These are phyloP conservation scores for Trametes cinnabarina DNA, from an alignment of 768 basidiomycete genomes.

Conservation along the genomic window DNA sequence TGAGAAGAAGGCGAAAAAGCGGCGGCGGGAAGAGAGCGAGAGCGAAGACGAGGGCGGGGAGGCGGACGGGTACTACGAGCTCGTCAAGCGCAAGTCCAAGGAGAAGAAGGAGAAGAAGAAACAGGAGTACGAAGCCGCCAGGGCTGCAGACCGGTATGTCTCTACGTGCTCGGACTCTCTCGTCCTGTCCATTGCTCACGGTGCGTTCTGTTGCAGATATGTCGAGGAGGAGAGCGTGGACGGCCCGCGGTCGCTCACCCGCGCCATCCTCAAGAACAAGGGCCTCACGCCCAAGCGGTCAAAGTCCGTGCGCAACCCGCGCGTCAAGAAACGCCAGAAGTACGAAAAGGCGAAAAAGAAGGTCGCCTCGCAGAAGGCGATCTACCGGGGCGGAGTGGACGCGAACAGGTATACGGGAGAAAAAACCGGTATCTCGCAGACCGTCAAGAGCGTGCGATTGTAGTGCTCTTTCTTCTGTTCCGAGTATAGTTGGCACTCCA, in stretches of 20 bases:
- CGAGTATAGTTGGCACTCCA: no score
- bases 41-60: slow-evolving; percentile 43
- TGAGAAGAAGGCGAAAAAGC: slow-evolving; percentile 30
- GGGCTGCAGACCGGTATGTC: slow-evolving; percentile 56
- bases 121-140: slow-evolving; percentile 69
- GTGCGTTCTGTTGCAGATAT: no score
- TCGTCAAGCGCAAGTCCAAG: slow-evolving; percentile 73
- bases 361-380: slow-evolving; percentile 81
- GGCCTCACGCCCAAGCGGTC: slow-evolving; percentile 89
- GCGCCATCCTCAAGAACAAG: slow-evolving; percentile 90
- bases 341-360: slow-evolving; percentile 97
- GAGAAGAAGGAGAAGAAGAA: slow-evolving; percentile 79
- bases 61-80: slow-evolving; percentile 84
- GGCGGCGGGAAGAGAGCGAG: slow-evolving; percentile 37
- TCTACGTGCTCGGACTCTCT: no score
- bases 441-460: slow-evolving; percentile 82
- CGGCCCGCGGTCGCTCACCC: slow-evolving; percentile 86
- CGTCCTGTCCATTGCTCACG: no score
- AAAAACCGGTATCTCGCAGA: slow-evolving; percentile 87
- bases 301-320: slow-evolving; percentile 91
- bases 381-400: slow-evolving; percentile 87
- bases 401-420: slow-evolving; percentile 86
- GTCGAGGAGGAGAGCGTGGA: slow-evolving; percentile 41
- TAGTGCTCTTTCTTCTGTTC: slow-evolving; percentile 8
- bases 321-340: slow-evolving; percentile 92